A percentile compares a stretch with the other conserved stretches of the same genome.
These are phyloP conservation scores for Aspergillus sclerotialis DNA, from an alignment of 2,329 filamentous ascomycete species.

Conservation along the genomic window DNA sequence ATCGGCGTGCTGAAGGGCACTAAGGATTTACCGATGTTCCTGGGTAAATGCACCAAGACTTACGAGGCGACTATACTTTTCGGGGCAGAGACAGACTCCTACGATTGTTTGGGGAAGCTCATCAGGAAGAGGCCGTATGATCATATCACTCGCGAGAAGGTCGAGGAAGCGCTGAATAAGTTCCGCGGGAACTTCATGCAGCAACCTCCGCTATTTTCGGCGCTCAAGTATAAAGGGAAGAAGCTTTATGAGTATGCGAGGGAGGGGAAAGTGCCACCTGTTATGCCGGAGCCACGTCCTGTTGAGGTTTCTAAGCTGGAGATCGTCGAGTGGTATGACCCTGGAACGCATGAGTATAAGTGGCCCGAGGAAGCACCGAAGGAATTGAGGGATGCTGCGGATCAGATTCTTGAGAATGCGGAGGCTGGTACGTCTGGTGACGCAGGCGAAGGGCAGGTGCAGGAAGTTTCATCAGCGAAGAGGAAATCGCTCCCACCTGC, in stretches of 20 bases:
- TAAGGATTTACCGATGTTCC: slow-evolving; percentile 70
- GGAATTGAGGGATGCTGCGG: slow-evolving; percentile 68
- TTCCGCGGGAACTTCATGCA: slow-evolving; percentile 84
- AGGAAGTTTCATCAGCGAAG: slow-evolving; percentile 18
- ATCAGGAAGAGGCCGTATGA: slow-evolving; percentile 67
- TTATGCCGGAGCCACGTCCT: slow-evolving; percentile 72
- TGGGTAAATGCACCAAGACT: slow-evolving; percentile 74
- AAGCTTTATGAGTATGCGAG: slow-evolving; percentile 93
- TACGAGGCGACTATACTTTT: slow-evolving; percentile 90
- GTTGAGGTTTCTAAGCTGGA: slow-evolving; percentile 74
- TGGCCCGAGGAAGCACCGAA: slow-evolving; percentile 74
- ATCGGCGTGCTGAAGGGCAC: slow-evolving; percentile 82
- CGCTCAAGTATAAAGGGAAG: slow-evolving; percentile 88
- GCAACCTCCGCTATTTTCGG: slow-evolving; percentile 86
- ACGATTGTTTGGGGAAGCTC: slow-evolving; percentile 80
- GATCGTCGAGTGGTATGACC: slow-evolving; percentile 75
- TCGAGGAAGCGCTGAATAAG: slow-evolving; percentile 66
- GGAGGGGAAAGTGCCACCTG: slow-evolving; percentile 76
- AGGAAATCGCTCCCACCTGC: slow-evolving; percentile 27
- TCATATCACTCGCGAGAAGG: slow-evolving; percentile 70
- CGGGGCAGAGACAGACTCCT: slow-evolving; percentile 85
- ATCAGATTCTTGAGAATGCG: slow-evolving; percentile 52
- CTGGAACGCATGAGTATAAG: slow-evolving; percentile 68
- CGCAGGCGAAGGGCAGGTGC: slow-evolving; percentile 22
- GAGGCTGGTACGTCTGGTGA: slow-evolving; percentile 14